These are phyloP conservation scores for Parathielavia appendiculata DNA, from an alignment of 495 filamentous ascomycete species.

Conservation along the genomic window DNA sequence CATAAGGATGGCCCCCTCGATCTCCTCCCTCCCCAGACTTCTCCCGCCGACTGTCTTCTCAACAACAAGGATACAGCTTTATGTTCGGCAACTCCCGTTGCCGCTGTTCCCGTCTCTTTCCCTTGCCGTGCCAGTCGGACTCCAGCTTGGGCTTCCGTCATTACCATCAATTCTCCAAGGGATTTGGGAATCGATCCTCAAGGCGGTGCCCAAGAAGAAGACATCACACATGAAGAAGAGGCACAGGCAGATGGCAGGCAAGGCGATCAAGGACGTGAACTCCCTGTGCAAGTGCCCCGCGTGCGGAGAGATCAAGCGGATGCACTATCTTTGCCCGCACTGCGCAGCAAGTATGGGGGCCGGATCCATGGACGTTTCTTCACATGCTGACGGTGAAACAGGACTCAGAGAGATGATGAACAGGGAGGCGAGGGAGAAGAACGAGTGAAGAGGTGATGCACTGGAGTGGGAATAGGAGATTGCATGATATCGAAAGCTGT, in stretches of 20 bases:
- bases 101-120: slow-evolving; percentile 46
- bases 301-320: slow-evolving; percentile 80
- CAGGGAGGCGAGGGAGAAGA: slow-evolving; percentile 16
- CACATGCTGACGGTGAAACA: slow-evolving; percentile 21
- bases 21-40: slow-evolving; percentile 35
- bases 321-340: slow-evolving; percentile 79
- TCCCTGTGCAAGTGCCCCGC: slow-evolving; percentile 78
- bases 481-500: not conserved
- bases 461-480: not conserved
- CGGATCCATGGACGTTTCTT: not conserved
- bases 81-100: slow-evolving; percentile 37
- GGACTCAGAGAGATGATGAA: slow-evolving; percentile 36
- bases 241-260: slow-evolving; percentile 87
- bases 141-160: slow-evolving; percentile 49
- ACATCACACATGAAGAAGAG: slow-evolving; percentile 95
- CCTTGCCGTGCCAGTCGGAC: slow-evolving; percentile 49
- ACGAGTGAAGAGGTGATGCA: not conserved
- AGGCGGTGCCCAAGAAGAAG: slow-evolving; percentile 97
- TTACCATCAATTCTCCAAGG: slow-evolving; percentile 57
- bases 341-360: slow-evolving; percentile 50
- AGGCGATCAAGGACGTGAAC: slow-evolving; percentile 85
- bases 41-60: slow-evolving; percentile 36
- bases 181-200: slow-evolving; percentile 88
- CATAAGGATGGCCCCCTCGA: slow-evolving; percentile 29
- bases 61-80: slow-evolving; percentile 38